Evolutionary conservation across 176 grass and related monocot species (phyloP), one percentile per base, ranked within the genome.

Genomic region (Phyllostachys edulis): DNA sequence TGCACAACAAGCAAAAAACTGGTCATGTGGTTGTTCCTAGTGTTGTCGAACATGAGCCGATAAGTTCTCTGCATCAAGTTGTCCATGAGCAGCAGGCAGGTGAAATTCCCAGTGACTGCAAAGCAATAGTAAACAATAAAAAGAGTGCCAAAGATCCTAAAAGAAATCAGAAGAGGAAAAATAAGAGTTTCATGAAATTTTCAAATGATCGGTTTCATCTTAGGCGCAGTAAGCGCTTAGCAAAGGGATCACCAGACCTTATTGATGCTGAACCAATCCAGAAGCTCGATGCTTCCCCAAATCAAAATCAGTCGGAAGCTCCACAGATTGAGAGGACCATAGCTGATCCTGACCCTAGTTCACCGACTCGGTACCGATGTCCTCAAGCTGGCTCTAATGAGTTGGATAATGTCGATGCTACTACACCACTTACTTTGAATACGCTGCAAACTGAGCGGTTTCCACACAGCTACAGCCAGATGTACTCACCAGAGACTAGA

Each of bases 101-200:
- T 81, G 78, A 77, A 86, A 57, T 44, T 78, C 66, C 20, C 67
- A 57, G 80, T 71, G 68, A 82, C 37, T 64, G 37, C 56, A 64
- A 86, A 76, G 36, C 55, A 59, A 37, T 24, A 55, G 38, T 26
- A 81, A 85, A 70, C 1, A 23, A 21, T 80, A 69, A 75, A 76
- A 81, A 45, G 42, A 76, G 70, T 67, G 21, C 23, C 32, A 60
- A 76, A 74, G 40, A 49, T 85, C 69, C 70, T 26, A 63, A 61
- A 85, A 45, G 55, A 76, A 86, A 77, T 44, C 18, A 70, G 68
- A 90, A 71, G 64, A 85, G 76, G 29, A 79, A 76, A 90, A 71
- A 6, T 41, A 82, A 71, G 15, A 44, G 23, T 47, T 36, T 56
- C 11, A 26, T 29, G 23, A 77, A 45, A 82, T 49, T 66, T 72